Percentiles rank a stretch among this genome's conserved stretches.
Evolutionary conservation across 257 asterid genomes (phyloP).

Genomic region (Handroanthus guayacan): DNA sequence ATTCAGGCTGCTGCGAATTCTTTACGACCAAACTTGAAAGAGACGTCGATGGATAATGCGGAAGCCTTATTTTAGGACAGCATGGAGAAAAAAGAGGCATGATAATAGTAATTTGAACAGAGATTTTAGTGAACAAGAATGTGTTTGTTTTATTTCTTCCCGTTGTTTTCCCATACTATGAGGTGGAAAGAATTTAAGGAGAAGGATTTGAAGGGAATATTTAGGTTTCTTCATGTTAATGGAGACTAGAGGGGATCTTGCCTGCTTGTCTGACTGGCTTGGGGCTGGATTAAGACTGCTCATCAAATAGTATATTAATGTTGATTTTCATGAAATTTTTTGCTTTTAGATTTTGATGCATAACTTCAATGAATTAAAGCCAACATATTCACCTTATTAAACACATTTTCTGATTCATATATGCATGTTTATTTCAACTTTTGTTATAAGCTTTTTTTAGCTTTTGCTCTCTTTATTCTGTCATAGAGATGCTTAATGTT

Average conservation of each 20-base stretch:
- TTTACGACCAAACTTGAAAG: conserved; percentile 40
- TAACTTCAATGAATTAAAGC: conserved; percentile 32
- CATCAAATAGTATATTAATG: conserved; percentile 28
- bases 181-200: conserved; percentile 45
- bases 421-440: background rate
- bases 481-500: conserved; percentile 12
- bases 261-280: conserved; percentile 27
- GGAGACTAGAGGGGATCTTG: conserved; percentile 45
- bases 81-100: conserved; percentile 60
- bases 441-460: conserved; percentile 16
- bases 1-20: conserved; percentile 45
- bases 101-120: conserved; percentile 23
- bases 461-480: conserved; percentile 32
- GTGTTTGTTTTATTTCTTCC: conserved; percentile 4
- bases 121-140: background rate
- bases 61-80: conserved; percentile 41
- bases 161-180: conserved; percentile 9
- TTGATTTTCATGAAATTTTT: background rate
- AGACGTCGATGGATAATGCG: conserved; percentile 23
- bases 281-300: conserved; percentile 23
- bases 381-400: background rate
- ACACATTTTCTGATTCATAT: background rate
- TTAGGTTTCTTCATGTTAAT: conserved; percentile 78
- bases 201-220: conserved; percentile 56
- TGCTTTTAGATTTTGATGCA: conserved; percentile 28